These are phyloP conservation scores for Nakazawaea wyomingensis DNA, from an alignment of 805 yeast species.

Conservation along the genomic window DNA sequence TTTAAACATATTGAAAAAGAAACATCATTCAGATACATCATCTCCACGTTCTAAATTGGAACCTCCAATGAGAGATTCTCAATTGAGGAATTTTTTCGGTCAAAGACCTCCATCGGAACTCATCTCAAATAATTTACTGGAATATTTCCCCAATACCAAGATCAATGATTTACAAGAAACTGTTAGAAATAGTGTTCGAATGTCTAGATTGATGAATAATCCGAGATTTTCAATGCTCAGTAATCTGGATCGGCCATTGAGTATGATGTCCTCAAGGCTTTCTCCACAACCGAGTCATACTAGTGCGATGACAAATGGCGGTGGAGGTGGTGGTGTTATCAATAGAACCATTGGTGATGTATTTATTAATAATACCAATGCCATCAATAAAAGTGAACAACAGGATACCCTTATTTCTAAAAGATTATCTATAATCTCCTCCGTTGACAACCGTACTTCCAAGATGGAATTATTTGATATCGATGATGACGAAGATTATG, in stretches of 20 bases:
- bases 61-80: slow-evolving; percentile 8
- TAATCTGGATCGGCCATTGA: slow-evolving; percentile 17
- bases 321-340: slow-evolving; percentile 11
- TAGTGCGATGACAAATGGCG: not conserved
- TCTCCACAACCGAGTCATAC: slow-evolving; percentile 20
- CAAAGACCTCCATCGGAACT: slow-evolving; percentile 93
- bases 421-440: slow-evolving; percentile 19
- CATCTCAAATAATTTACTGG: slow-evolving; percentile 82
- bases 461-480: slow-evolving; percentile 42
- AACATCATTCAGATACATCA: not conserved
- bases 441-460: slow-evolving; percentile 25
- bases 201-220: slow-evolving; percentile 53
- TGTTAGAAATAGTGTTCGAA: slow-evolving; percentile 75
- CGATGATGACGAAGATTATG: slow-evolving; percentile 34
- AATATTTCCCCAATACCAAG: slow-evolving; percentile 85
- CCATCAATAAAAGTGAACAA: slow-evolving; percentile 34
- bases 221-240: slow-evolving; percentile 15
- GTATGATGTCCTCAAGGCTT: slow-evolving; percentile 23
- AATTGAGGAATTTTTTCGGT: slow-evolving; percentile 56
- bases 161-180: slow-evolving; percentile 70
- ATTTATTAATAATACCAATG: slow-evolving; percentile 47
- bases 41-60: slow-evolving; percentile 10
- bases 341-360: slow-evolving; percentile 61
- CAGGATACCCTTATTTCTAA: slow-evolving; percentile 7
- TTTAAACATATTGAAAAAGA: slow-evolving; percentile 1